Percentiles rank a stretch among this genome's conserved stretches.
Conservation (phyloP, 78 protist species). For the slime mould (Dictyostelium discoideum) region DNA sequence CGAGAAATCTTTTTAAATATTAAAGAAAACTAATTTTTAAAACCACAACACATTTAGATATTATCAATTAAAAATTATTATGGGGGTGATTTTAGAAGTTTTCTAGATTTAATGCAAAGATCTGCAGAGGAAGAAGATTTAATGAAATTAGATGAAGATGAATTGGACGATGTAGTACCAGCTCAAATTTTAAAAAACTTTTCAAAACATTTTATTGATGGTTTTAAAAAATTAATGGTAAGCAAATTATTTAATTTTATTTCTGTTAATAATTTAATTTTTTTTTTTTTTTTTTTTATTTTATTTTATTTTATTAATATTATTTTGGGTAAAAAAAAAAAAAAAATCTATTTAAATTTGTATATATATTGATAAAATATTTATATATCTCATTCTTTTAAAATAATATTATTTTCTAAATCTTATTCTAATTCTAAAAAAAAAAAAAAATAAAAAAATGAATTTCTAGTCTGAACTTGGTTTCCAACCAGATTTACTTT, state of each 20-base stretch:
- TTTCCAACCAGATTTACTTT: slow-evolving; percentile 35
- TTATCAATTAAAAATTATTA: slow-evolving; percentile 72
- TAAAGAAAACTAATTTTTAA: background rate
- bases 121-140: slow-evolving; percentile 73
- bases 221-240: slow-evolving; percentile 81
- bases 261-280: background rate
- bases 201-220: slow-evolving; percentile 80
- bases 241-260: background rate
- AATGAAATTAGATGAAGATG: slow-evolving; percentile 80
- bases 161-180: slow-evolving; percentile 78
- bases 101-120: slow-evolving; percentile 82
- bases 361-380: too few relatives aligned
- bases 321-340: background rate
- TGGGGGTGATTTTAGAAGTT: slow-evolving; percentile 79
- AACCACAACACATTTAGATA: slow-evolving; percentile 11
- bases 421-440: too few relatives aligned
- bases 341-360: background rate
- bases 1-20: background rate
- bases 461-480: slow-evolving; percentile 27
- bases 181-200: slow-evolving; percentile 47
- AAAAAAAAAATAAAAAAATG: too few relatives aligned
- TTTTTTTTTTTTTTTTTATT: background rate
- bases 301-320: too few relatives aligned
- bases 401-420: too few relatives aligned
- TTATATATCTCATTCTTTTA: background rate